Base-by-base conservation (phyloP, 2,329 filamentous ascomycete species). In the Neofusicoccum cordaticola region DNA sequence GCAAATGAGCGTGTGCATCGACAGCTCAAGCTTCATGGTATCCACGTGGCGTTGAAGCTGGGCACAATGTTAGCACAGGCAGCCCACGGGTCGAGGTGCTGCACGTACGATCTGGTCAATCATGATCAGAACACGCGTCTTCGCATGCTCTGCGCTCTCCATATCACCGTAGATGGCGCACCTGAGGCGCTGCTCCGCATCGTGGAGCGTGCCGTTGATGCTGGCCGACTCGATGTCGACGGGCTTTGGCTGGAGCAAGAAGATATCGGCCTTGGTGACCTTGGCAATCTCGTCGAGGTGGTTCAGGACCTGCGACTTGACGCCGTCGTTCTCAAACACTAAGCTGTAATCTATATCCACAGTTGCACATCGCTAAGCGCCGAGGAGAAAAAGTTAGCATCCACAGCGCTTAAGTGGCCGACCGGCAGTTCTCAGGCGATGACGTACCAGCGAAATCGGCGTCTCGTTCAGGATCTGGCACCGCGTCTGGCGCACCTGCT, bases 101-200 rank as follows among this genome's bases (percentile, higher is more conserved):
- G 42, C 51, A 78, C 84, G 73, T 85, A 95, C 91, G 81, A 96
- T 87, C 79, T 93, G 92, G 77, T 99, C 95, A 75, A 99, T 98
- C 84, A 97, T 95, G 77, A 98, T 96, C 76, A 99, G 82, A 45
- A 97, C 89, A 69, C 95, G 88, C 17, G 94, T 97, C 84, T 99
- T 99, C 63, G 95, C 95, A 79, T 98, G 94, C 78, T 99, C 95
- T 34, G 92, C 90, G 69, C 93, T 97, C 80, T 98, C 88, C 78
- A 95, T 90, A 75, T 99, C 95, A 63, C 95, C 94, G 72, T 95
- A 99, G 69, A 99, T 96, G 71, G 92, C 91, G 67, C 97, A 90
- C 74, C 94, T 89, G 82, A 96, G 93, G 70, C 94, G 88, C 77
- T 95, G 91, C 77, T 97, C 93, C 71, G 92, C 90, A 70, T 91